Evolutionary conservation across 148 eudicot species (phyloP).

Genomic region (Limonium bicolor): DNA sequence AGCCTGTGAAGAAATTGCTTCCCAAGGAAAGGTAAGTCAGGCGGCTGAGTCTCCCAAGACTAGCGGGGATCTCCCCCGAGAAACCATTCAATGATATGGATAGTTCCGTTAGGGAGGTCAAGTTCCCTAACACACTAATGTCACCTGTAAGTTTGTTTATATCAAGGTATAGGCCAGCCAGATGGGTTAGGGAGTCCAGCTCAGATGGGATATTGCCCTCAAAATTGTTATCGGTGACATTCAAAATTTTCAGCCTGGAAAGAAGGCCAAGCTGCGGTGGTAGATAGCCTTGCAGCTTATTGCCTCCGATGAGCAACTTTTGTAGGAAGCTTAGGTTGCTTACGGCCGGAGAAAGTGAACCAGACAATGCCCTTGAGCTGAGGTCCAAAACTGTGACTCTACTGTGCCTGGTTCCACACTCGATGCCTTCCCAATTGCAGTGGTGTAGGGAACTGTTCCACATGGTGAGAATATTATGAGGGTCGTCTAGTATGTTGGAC

Average conservation of each 20-base stretch:
- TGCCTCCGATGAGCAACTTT: neutral
- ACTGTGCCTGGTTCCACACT: slow-evolving; percentile 5
- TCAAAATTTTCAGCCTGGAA: slow-evolving; percentile 4
- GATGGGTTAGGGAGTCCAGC: no score
- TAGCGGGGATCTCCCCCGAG: slow-evolving; percentile 12
- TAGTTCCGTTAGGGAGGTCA: slow-evolving; percentile 13
- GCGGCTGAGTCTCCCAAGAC: slow-evolving; percentile 9
- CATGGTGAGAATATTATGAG: neutral
- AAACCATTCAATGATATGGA: slow-evolving; percentile 7
- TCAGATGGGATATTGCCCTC: slow-evolving; percentile 16
- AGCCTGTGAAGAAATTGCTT: slow-evolving; percentile 10
- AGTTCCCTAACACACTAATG: slow-evolving; percentile 18
- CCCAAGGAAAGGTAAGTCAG: neutral
- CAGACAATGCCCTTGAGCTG: neutral
- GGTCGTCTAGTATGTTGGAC: neutral
- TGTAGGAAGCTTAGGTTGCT: slow-evolving; percentile 18
- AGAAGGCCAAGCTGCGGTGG: slow-evolving; percentile 16
- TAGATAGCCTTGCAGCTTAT: slow-evolving; percentile 12
- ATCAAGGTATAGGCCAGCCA: no score
- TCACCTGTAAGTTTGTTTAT: no score
- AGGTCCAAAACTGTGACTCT: slow-evolving; percentile 6
- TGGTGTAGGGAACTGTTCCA: neutral
- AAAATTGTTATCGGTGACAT: slow-evolving; percentile 4
- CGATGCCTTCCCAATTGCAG: slow-evolving; percentile 10
- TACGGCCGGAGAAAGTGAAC: slow-evolving; percentile 10